Base-by-base conservation (phyloP, 2,329 filamentous ascomycete genomes). In the Aureobasidium uvarum region DNA sequence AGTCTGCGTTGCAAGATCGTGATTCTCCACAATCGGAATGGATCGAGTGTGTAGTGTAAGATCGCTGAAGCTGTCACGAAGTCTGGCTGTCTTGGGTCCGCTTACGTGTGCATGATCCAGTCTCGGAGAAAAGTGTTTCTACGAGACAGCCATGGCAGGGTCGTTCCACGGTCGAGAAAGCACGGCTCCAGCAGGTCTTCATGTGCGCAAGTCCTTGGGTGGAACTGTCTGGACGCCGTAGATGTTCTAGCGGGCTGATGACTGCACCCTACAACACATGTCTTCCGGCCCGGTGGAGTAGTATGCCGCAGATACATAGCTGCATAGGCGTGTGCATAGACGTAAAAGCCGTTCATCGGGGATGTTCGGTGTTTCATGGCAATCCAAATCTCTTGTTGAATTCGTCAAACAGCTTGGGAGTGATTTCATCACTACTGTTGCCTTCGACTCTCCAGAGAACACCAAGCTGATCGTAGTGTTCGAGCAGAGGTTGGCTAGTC, bases 371-470 rank as follows among this genome's bases (percentile, higher is more conserved):
- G 14, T 25, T n/a, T 65, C 63, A 65, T 25, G 58, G 14, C 31
- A 43, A 38, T 36, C 68, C 74, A 78, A 98, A 98, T 65, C 89
- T 84, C 73, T 81, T 85, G 78, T 91, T 88, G 76, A 99, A 91
- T 78, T 96, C 92, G 10, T 81, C 79, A 73, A 92, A 90, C 33
- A 99, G 81, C 80, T 92, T 88, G n/a, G 95, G 95, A 63, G 85
- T 93, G 71, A 99, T 99, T 79, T 98, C 95, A 74, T 99, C 91
- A 74, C 92, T 96, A 76, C 87, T 94, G 78, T 93, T 86, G 25
- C 95, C 95, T 71, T 91, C 83, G 4, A 97, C 92, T 68, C 91
- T 91, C 85, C 90, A 92, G 43, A 99, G 79, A 14, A 96, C 88
- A 11, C 91, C 92, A 75, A 89, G 89, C 69, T 85, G 84, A 58